A percentile compares a stretch with the other conserved stretches of the same genome.
Evolutionary conservation across 2,329 filamentous ascomycete genomes (phyloP).

Genomic region (Keithomyces neogunnii): DNA sequence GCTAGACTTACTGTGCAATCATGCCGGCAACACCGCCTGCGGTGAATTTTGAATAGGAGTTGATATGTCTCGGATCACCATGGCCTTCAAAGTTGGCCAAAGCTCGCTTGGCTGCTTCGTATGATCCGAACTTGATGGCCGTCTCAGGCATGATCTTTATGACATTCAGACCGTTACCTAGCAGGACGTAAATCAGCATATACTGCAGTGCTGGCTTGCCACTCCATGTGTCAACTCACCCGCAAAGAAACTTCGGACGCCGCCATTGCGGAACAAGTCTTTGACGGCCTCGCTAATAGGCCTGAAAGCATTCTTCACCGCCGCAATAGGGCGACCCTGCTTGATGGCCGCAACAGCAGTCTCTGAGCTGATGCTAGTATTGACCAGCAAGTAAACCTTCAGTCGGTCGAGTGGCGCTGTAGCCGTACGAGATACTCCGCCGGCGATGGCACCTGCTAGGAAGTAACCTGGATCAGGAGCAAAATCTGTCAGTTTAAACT

Average conservation of each 20-base stretch:
- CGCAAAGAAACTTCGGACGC: conserved; percentile 83
- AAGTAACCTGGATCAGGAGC: conserved; percentile 95
- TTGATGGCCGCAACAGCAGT: conserved; percentile 59
- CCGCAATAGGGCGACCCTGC: conserved; percentile 57
- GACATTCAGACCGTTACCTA: conserved; percentile 93
- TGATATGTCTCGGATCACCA: conserved; percentile 69
- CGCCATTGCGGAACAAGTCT: conserved; percentile 78
- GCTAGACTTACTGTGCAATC: conserved; percentile 66
- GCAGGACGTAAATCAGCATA: not conserved
- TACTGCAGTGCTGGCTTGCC: not conserved
- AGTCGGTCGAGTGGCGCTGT: conserved; percentile 94
- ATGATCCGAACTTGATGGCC: conserved; percentile 95
- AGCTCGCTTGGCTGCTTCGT: conserved; percentile 86
- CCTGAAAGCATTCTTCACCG: conserved; percentile 54
- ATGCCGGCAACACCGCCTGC: conserved; percentile 89
- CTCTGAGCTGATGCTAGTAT: conserved; percentile 49
- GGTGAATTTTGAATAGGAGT: conserved; percentile 78
- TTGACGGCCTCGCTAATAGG: conserved; percentile 66
- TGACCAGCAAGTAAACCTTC: conserved; percentile 95
- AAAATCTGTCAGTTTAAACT: conserved; percentile 54
- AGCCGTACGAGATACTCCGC: conserved; percentile 87
- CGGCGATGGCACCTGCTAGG: conserved; percentile 86
- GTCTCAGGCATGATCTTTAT: conserved; percentile 98
- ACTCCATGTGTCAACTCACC: conserved; percentile 47
- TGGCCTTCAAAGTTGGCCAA: conserved; percentile 85